Conservation (phyloP, 192 early-diverging fungal genomes). For the Coemansia guatemalensis region DNA sequence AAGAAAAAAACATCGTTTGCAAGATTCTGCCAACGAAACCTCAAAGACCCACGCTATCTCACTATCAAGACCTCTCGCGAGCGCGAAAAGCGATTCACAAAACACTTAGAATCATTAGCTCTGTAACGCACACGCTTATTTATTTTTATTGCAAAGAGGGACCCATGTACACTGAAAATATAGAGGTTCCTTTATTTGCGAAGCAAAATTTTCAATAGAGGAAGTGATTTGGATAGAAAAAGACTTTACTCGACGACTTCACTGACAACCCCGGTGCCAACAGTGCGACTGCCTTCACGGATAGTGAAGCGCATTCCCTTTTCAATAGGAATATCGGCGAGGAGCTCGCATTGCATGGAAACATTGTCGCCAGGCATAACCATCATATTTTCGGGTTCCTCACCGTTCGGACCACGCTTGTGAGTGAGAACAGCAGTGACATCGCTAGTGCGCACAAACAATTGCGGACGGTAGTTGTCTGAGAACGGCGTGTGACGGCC, state of each 20-base stretch:
- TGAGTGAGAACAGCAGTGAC: slow-evolving; percentile 84
- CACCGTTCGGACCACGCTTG: slow-evolving; percentile 63
- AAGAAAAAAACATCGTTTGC: slow-evolving; percentile 37
- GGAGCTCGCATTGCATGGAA: slow-evolving; percentile 82
- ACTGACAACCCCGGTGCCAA: slow-evolving; percentile 90
- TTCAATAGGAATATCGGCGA: slow-evolving; percentile 82
- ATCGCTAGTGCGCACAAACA: slow-evolving; percentile 96
- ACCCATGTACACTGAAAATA: not conserved
- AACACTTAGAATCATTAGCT: slow-evolving; percentile 24
- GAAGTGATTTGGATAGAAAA: not conserved
- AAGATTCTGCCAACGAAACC: slow-evolving; percentile 39
- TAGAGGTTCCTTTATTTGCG: not conserved
- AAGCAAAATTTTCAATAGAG: not conserved
- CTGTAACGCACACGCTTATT: not conserved
- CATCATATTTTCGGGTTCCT: slow-evolving; percentile 92
- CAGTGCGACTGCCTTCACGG: slow-evolving; percentile 96
- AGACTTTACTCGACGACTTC: slow-evolving; percentile 67
- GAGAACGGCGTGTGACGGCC: slow-evolving; percentile 97
- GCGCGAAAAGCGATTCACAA: slow-evolving; percentile 40
- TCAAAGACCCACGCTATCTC: slow-evolving; percentile 39
- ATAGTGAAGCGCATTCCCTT: slow-evolving; percentile 96
- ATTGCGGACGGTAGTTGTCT: slow-evolving; percentile 95
- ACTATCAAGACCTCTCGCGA: slow-evolving; percentile 42
- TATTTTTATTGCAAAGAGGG: too few relatives aligned
- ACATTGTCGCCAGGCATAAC: slow-evolving; percentile 98